A percentile compares a stretch with the other conserved stretches of the same genome.
These are phyloP conservation scores for Capsicum rhomboideum DNA, from an alignment of 257 asterid species.

Conservation along the genomic window DNA sequence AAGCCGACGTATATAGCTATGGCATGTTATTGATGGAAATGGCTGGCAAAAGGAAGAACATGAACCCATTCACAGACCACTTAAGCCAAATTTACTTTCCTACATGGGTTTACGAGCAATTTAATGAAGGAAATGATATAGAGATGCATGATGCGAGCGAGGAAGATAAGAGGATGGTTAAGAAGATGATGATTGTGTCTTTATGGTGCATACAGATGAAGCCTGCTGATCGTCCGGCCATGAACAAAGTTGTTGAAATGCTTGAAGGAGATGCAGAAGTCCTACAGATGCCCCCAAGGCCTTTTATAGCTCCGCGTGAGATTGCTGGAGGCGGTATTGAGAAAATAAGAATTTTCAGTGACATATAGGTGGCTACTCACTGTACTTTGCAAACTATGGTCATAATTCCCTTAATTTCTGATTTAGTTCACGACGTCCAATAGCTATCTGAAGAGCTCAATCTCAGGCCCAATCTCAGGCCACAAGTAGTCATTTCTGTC, in stretches of 20 bases:
- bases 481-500: neutral
- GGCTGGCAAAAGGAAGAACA: constrained; percentile 24
- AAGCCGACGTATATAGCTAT: constrained; percentile 50
- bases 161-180: constrained; percentile 37
- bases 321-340: constrained; percentile 3
- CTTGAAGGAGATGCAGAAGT: constrained; percentile 30
- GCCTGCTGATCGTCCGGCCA: constrained; percentile 33
- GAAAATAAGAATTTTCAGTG: neutral
- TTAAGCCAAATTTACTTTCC: constrained; percentile 35
- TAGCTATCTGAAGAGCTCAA: neutral
- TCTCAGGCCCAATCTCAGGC: neutral
- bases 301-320: constrained; percentile 18
- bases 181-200: constrained; percentile 37
- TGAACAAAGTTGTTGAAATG: constrained; percentile 43
- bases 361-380: neutral
- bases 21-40: constrained; percentile 56
- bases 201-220: constrained; percentile 55
- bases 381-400: neutral
- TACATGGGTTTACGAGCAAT: constrained; percentile 33
- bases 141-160: constrained; percentile 15
- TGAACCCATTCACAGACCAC: constrained; percentile 15
- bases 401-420: neutral
- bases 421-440: neutral
- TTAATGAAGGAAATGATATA: constrained; percentile 25
- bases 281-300: constrained; percentile 34